These are phyloP conservation scores for Exidia glandulosa DNA, from an alignment of 768 basidiomycete species.

Conservation along the genomic window DNA sequence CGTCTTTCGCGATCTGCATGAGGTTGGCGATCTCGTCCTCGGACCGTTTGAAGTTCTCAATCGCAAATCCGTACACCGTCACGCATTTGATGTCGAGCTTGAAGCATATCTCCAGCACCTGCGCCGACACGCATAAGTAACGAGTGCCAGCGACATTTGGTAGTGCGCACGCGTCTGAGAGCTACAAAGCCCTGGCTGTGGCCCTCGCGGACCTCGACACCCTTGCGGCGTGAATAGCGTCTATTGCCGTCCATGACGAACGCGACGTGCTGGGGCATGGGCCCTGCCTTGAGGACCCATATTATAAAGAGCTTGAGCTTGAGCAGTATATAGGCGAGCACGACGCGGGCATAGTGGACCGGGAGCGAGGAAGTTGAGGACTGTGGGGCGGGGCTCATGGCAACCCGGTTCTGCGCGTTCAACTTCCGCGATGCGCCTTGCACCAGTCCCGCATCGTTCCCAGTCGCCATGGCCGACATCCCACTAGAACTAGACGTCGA, in stretches of 20 bases:
- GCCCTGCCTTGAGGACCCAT: slow-evolving; percentile 38
- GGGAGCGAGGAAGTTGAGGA: background rate
- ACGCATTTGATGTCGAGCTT: slow-evolving; percentile 72
- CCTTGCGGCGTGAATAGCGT: slow-evolving; percentile 31
- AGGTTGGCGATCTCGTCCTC: slow-evolving; percentile 77
- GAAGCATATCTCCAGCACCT: slow-evolving; percentile 83
- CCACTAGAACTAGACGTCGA: background rate
- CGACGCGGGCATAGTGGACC: background rate
- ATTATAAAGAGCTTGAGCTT: background rate
- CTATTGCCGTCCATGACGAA: slow-evolving; percentile 65
- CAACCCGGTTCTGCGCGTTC: no score
- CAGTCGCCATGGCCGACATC: background rate
- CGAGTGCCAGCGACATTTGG: background rate
- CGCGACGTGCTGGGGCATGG: slow-evolving; percentile 80
- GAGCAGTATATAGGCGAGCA: background rate
- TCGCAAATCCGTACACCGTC: slow-evolving; percentile 93
- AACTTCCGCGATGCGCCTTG: background rate
- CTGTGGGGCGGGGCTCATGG: no score
- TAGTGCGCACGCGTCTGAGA: slow-evolving; percentile 53
- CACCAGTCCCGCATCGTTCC: background rate
- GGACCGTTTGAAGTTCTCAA: slow-evolving; percentile 91
- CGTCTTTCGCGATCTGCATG: slow-evolving; percentile 73
- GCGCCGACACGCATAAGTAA: background rate
- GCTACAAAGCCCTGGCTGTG: slow-evolving; percentile 79
- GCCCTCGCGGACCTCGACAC: slow-evolving; percentile 60